Conservation (phyloP, 306 rosid genomes). For the Citrullus amarus region DNA sequence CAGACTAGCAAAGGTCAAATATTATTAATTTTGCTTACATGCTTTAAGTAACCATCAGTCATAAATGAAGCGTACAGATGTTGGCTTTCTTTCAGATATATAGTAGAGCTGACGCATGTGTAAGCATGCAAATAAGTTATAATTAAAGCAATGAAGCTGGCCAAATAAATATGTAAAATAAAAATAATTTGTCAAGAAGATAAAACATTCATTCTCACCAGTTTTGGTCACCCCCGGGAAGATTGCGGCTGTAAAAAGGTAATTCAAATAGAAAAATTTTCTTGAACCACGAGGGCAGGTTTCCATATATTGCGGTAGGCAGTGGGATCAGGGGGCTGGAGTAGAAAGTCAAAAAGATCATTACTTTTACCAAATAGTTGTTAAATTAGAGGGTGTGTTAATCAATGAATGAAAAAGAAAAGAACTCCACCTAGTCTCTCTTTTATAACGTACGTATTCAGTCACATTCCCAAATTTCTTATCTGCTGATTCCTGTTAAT, state of each 20-base stretch:
- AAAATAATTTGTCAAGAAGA: background rate
- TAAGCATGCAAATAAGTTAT: background rate
- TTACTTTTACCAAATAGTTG: background rate
- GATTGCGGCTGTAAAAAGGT: constrained; percentile 66
- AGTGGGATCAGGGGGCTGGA: constrained; percentile 85
- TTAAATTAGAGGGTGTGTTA: background rate
- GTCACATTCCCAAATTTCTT: constrained; percentile 73
- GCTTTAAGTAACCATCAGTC: background rate
- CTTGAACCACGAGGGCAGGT: constrained; percentile 76
- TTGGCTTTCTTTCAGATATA: background rate
- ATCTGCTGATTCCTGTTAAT: constrained; percentile 72
- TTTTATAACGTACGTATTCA: constrained; percentile 58
- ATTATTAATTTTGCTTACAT: background rate
- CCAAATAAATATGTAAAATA: background rate
- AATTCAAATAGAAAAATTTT: constrained; percentile 55
- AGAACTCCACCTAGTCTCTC: constrained; percentile 49
- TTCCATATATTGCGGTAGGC: constrained; percentile 55
- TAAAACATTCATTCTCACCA: constrained; percentile 44
- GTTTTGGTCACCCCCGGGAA: constrained; percentile 30
- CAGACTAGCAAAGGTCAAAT: background rate
- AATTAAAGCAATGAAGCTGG: background rate
- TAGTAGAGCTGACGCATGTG: background rate
- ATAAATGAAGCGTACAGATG: background rate
- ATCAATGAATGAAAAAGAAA: constrained; percentile 4
- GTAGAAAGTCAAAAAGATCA: constrained; percentile 3